phyloP scores from a whole-genome alignment of 202 grass and related monocot genomes.

The Cymbopogon flexuosus region DNA sequence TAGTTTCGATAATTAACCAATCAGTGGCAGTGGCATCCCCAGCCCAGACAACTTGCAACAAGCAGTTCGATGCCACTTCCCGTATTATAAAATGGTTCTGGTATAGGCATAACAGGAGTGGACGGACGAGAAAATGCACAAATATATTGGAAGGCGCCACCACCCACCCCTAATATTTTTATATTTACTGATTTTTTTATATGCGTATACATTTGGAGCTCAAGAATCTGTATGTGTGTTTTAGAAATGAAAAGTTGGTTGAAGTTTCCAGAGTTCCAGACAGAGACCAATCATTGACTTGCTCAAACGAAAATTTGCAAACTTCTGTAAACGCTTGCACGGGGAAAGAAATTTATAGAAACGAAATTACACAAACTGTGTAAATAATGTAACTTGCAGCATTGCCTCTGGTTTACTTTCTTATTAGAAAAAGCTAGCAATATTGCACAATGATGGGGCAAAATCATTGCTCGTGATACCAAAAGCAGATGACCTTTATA shows the following conservation, averaged over 20 bases:
- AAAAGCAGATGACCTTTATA: constrained; percentile 28
- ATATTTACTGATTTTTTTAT: neutral
- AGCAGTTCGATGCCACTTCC: constrained; percentile 1
- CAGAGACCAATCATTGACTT: neutral
- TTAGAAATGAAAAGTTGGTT: constrained; percentile 9
- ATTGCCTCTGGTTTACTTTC: too few species aligned
- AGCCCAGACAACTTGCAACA: constrained; percentile 4
- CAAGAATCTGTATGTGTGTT: neutral
- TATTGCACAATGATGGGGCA: constrained; percentile 25
- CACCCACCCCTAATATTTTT: neutral
- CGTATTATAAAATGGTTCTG: constrained; percentile 1
- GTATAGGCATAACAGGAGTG: neutral
- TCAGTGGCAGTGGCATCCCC: neutral
- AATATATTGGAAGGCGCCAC: neutral
- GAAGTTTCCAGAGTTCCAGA: constrained; percentile 24
- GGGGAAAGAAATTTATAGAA: neutral
- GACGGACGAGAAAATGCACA: constrained; percentile 4
- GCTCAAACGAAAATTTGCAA: neutral
- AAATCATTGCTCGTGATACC: constrained; percentile 20
- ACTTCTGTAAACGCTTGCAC: neutral
- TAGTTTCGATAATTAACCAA: neutral
- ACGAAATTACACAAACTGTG: neutral
- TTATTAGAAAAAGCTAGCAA: neutral
- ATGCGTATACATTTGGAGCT: neutral
- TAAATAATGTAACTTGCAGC: neutral